Evolutionary conservation across 1,139 yeast species (phyloP), one percentile per base, ranked within the genome.

Genomic region (Hanseniaspora uvarum): DNA sequence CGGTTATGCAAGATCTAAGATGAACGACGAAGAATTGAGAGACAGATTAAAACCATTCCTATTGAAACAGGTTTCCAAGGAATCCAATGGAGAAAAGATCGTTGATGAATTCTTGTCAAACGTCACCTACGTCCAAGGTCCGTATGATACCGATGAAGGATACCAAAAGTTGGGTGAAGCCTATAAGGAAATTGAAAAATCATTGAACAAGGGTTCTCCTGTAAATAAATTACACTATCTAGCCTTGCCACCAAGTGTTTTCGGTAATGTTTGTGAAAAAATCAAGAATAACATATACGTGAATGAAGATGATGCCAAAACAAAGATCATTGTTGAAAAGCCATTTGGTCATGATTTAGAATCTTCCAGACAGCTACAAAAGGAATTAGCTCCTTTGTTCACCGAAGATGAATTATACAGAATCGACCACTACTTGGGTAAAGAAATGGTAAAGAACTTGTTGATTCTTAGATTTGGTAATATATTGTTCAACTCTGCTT

Each of bases 351-450:
- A 81, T 66, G 97, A 92, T 68, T 78, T 89, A 63, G 78, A 76
- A 58, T 75, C 87, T 54, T 80, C 95, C 11, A 77, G 88, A 62
- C 81, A 79, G 63, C 74, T 92, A 66, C 96, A 88, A 72, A 68
- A 72, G 57, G 76, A 79, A 59, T 76, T 92, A 63, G 79, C 92
- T 23, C 96, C 97, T 12, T 72, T 89, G 55, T 92, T 92, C 79
- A 71, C 79, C 34, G 98, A 94, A 71, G 89, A 84, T 11, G 98
- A 94, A 72, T 74, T 89, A 54, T 94, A 79, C 74, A 81, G 98
- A 74, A 94, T 92, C 63, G 99, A 92, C 70, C 98, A 92, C 70
- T 92, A 94, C 68, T 75, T 94, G 62, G 98, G 98, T 61, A 92
- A 92, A 73, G 98, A 92, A 72, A 82, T 92, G 92, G 97, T 94